Evolutionary conservation across 257 asterid genomes (phyloP).

Genomic region (Scutellaria baicalensis): DNA sequence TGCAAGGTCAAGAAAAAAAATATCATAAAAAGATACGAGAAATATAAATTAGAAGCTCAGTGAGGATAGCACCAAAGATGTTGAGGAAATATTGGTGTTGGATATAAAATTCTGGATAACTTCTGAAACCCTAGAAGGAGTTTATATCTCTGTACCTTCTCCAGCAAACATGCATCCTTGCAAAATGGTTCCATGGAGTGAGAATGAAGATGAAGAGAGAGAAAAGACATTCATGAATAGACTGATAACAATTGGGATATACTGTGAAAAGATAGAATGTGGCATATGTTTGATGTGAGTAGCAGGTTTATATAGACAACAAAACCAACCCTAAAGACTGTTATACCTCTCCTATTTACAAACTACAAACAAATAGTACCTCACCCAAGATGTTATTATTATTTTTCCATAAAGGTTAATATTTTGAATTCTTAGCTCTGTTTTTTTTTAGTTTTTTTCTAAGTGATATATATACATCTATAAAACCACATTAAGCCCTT

Average conservation of each 20-base stretch:
- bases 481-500: too few relatives aligned
- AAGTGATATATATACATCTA: too few relatives aligned
- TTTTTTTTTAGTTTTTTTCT: too few relatives aligned
- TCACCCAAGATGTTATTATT: background rate
- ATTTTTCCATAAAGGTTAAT: too few relatives aligned
- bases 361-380: background rate
- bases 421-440: too few relatives aligned
- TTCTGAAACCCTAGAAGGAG: background rate
- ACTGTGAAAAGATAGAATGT: conserved; percentile 16
- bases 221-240: conserved; percentile 25
- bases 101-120: background rate
- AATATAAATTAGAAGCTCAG: conserved; percentile 23
- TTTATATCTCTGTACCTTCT: background rate
- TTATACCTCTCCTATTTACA: background rate
- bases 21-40: background rate
- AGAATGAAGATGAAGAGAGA: conserved; percentile 14
- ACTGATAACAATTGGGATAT: background rate
- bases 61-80: conserved; percentile 16
- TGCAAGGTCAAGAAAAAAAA: conserved; percentile 52
- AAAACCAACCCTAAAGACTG: background rate
- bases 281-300: background rate
- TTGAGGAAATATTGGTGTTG: accelerated
- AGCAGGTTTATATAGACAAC: conserved; percentile 27
- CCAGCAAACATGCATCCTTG: conserved; percentile 1
- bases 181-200: background rate